Percentiles rank a stretch among this genome's conserved stretches.
These are phyloP conservation scores for Arachnopeziza araneosa DNA, from an alignment of 2,329 filamentous ascomycete species.

Conservation along the genomic window DNA sequence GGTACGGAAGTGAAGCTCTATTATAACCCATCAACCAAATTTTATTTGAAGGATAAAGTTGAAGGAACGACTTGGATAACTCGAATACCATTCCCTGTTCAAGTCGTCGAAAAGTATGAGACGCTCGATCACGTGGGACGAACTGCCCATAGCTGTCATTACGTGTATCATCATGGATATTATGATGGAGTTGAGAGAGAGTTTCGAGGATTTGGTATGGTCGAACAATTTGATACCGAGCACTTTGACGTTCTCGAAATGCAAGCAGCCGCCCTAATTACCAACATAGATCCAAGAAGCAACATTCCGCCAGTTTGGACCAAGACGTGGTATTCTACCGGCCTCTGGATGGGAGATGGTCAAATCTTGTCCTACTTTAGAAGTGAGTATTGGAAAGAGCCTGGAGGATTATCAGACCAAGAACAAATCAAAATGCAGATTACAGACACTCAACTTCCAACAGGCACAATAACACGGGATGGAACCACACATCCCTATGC, in stretches of 20 bases:
- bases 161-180: slow-evolving; percentile 5
- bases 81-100: neutral
- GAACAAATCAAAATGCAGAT: neutral
- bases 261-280: neutral
- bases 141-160: neutral
- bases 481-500: neutral
- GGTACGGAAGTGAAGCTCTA: neutral
- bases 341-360: neutral
- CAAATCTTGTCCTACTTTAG: neutral
- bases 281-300: neutral
- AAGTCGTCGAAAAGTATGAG: neutral
- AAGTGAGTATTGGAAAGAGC: neutral
- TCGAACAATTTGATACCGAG: slow-evolving; percentile 7
- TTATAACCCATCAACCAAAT: neutral
- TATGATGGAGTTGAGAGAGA: slow-evolving; percentile 4
- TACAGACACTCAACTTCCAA: neutral
- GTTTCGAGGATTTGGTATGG: slow-evolving; percentile 6
- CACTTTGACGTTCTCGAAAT: neutral
- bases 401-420: neutral
- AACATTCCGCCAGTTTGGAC: neutral
- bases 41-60: slow-evolving; percentile 1
- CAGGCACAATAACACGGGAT: neutral
- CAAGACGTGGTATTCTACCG: neutral
- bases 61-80: slow-evolving; percentile 2
- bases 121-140: neutral